Evolutionary conservation across 2,329 filamentous ascomycete genomes (phyloP).

Genomic region (Septoria linicola): DNA sequence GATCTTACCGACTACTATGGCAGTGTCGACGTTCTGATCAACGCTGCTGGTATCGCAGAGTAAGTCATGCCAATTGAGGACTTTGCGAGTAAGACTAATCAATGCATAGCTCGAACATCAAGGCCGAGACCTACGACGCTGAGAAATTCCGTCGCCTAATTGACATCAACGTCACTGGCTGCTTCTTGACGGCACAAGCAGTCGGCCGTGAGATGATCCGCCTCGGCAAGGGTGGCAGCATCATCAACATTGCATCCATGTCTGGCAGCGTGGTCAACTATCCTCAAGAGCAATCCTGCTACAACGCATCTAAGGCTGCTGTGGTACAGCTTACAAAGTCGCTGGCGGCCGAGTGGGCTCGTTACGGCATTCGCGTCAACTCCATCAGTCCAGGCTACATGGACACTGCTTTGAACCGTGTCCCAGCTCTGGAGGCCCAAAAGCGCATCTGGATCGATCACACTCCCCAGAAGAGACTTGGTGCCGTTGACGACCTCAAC

Average conservation of each 20-base stretch:
- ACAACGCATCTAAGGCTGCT: constrained; percentile 81
- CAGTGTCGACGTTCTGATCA: constrained; percentile 71
- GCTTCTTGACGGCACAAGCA: constrained; percentile 71
- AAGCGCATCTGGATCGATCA: constrained; percentile 77
- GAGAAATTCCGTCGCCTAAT: constrained; percentile 76
- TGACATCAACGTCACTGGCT: constrained; percentile 79
- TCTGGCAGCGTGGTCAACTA: constrained; percentile 47
- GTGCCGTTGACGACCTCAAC: constrained; percentile 73
- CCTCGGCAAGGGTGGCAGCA: constrained; percentile 67
- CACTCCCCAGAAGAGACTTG: constrained; percentile 72
- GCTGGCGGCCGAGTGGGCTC: constrained; percentile 80
- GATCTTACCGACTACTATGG: constrained; percentile 66
- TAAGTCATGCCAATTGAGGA: constrained; percentile 36
- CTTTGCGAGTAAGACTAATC: constrained; percentile 10
- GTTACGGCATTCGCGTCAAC: constrained; percentile 78
- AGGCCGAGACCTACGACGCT: constrained; percentile 72
- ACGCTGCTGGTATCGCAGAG: constrained; percentile 77
- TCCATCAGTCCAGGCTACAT: constrained; percentile 83
- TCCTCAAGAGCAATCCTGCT: constrained; percentile 75
- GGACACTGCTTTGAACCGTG: constrained; percentile 78
- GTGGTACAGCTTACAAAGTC: constrained; percentile 77
- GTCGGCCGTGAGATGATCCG: constrained; percentile 62
- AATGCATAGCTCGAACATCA: constrained; percentile 68
- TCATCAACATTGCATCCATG: constrained; percentile 73
- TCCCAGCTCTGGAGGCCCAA: constrained; percentile 73